Conservation (phyloP, 495 filamentous ascomycete genomes). For the Penicillium argentinense region DNA sequence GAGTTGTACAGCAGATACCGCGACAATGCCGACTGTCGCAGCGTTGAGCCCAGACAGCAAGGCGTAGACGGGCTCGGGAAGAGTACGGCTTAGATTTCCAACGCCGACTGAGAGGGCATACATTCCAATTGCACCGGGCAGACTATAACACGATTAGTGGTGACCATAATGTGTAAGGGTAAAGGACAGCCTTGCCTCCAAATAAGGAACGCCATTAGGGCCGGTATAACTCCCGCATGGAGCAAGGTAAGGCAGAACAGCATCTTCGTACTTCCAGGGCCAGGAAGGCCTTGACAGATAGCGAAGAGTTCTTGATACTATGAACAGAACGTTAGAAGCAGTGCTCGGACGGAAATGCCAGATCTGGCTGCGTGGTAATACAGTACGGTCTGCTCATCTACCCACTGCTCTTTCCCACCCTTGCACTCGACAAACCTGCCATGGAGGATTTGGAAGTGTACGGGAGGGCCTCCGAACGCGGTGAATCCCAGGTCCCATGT, state of each 20-base stretch:
- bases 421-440: conserved; percentile 61
- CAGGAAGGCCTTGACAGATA: conserved; percentile 72
- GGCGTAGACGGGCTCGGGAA: conserved; percentile 70
- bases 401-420: conserved; percentile 57
- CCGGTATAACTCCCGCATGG: conserved; percentile 61
- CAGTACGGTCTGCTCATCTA: conserved; percentile 69
- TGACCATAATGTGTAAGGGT: not conserved
- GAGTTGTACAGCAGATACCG: conserved; percentile 73
- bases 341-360: not conserved
- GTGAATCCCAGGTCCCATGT: conserved; percentile 73
- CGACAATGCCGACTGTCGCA: conserved; percentile 77
- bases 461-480: conserved; percentile 68
- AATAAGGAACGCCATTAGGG: conserved; percentile 62
- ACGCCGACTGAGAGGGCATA: conserved; percentile 70
- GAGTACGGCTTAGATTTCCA: conserved; percentile 54
- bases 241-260: conserved; percentile 70
- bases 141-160: conserved; percentile 35
- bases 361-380: not conserved
- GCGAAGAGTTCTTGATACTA: conserved; percentile 85
- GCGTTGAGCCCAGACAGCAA: conserved; percentile 78
- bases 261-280: conserved; percentile 81
- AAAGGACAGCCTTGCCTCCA: conserved; percentile 57
- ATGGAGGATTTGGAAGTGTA: conserved; percentile 70
- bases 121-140: conserved; percentile 79
- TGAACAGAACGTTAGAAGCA: not conserved